Evolutionary conservation across 257 asterid genomes (phyloP).

Genomic region (Solanum appendiculatum): DNA sequence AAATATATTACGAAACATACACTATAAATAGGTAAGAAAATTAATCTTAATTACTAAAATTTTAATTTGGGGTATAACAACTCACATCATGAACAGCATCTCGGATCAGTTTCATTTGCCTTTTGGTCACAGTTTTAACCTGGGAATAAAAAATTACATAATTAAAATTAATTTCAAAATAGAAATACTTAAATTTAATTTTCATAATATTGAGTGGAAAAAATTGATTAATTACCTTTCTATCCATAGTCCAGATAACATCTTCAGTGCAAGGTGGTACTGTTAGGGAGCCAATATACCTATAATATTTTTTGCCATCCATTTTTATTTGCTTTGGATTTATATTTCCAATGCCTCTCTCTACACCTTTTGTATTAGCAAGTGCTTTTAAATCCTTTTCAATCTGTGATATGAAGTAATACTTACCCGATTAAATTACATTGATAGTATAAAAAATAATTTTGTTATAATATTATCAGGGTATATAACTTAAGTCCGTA

Average conservation of each 20-base stretch:
- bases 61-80: background rate
- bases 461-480: background rate
- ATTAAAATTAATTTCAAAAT: background rate
- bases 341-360: conserved; percentile 16
- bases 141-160: background rate
- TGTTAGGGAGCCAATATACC: conserved; percentile 62
- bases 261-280: conserved; percentile 58
- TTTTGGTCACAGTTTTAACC: conserved; percentile 47
- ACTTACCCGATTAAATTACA: background rate
- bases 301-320: conserved; percentile 41
- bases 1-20: too few species aligned
- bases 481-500: background rate
- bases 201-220: background rate
- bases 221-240: conserved; percentile 24
- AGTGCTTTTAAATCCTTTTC: conserved; percentile 12
- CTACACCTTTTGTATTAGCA: conserved; percentile 6
- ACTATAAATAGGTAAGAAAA: background rate
- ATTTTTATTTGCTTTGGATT: conserved; percentile 29
- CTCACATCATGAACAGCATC: conserved; percentile 53
- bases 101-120: conserved; percentile 42
- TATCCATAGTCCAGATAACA: conserved; percentile 39
- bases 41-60: background rate
- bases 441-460: background rate
- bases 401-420: conserved; percentile 12
- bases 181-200: background rate